Conservation (phyloP, 129 eudicot species). For the Pseudognaphalium luteoalbum region DNA sequence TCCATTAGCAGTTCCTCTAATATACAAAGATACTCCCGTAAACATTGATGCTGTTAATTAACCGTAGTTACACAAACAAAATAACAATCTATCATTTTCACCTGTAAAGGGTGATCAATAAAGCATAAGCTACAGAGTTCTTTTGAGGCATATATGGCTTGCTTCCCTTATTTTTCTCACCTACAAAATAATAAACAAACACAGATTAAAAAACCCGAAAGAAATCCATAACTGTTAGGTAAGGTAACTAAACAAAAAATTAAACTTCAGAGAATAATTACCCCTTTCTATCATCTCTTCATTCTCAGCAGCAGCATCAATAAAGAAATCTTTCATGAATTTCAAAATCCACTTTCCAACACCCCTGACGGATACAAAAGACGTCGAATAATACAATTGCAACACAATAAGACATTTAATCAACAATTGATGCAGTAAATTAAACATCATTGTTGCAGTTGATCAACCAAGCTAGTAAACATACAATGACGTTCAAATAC, state of each 20-base stretch:
- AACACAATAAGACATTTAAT: too few species aligned
- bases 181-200: slow-evolving; percentile 36
- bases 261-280: slow-evolving; percentile 13
- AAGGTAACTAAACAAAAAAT: slow-evolving; percentile 18
- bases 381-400: too few species aligned
- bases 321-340: slow-evolving; percentile 75
- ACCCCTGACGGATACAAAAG: slow-evolving; percentile 49
- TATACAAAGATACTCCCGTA: slow-evolving; percentile 2
- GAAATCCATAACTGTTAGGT: neutral
- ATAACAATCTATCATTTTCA: slow-evolving; percentile 17
- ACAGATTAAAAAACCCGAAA: neutral
- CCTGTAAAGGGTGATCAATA: slow-evolving; percentile 85
- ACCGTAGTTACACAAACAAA: neutral
- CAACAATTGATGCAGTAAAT: too few species aligned
- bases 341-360: slow-evolving; percentile 88
- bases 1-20: slow-evolving; percentile 60
- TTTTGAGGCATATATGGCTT: slow-evolving; percentile 82
- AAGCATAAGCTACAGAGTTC: slow-evolving; percentile 87
- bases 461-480: too few species aligned
- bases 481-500: too few species aligned
- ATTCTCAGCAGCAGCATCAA: slow-evolving; percentile 45
- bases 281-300: slow-evolving; percentile 57
- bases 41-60: slow-evolving; percentile 3
- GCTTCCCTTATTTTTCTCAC: slow-evolving; percentile 45
- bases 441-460: too few species aligned